Evolutionary conservation across 306 rosid genomes (phyloP).

Genomic region (Begonia masoniana): DNA sequence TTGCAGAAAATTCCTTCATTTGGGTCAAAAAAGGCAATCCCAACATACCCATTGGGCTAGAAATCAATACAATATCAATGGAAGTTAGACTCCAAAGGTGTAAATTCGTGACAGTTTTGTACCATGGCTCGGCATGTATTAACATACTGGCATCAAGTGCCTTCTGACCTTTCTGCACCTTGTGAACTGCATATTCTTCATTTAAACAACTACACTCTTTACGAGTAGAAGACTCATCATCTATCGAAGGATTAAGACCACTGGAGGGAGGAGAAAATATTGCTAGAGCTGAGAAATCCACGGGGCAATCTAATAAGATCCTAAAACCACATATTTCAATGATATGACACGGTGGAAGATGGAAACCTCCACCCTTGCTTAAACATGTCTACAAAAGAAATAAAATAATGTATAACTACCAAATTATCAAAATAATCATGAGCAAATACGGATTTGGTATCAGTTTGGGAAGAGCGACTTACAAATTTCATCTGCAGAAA

Average conservation of each 20-base stretch:
- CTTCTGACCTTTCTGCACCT: slow-evolving; percentile 37
- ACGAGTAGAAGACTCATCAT: slow-evolving; percentile 11
- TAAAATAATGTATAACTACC: too few species aligned
- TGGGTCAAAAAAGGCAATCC: slow-evolving; percentile 73
- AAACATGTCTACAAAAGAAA: slow-evolving; percentile 41
- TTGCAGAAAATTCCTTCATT: slow-evolving; percentile 43
- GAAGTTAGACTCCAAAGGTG: slow-evolving; percentile 49
- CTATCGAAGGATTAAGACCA: slow-evolving; percentile 14
- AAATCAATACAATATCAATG: slow-evolving; percentile 59
- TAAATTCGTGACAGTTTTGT: slow-evolving; percentile 45
- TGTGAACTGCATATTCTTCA: slow-evolving; percentile 15
- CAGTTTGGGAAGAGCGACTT: too few species aligned
- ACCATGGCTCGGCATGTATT: slow-evolving; percentile 41
- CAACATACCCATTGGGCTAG: slow-evolving; percentile 84
- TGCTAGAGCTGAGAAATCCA: slow-evolving; percentile 65
- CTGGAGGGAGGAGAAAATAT: slow-evolving; percentile 64
- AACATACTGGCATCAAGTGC: slow-evolving; percentile 28
- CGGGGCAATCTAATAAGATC: slow-evolving; percentile 69
- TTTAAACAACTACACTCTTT: slow-evolving; percentile 10
- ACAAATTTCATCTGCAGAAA: too few species aligned
- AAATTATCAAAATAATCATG: too few species aligned
- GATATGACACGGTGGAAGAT: slow-evolving; percentile 75
- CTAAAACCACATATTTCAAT: slow-evolving; percentile 54
- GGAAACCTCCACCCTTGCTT: slow-evolving; percentile 63
- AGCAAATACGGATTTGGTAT: too few species aligned